Evolutionary conservation across 2,329 filamentous ascomycete species (phyloP).

Genomic region (Penicillium rolfsii): DNA sequence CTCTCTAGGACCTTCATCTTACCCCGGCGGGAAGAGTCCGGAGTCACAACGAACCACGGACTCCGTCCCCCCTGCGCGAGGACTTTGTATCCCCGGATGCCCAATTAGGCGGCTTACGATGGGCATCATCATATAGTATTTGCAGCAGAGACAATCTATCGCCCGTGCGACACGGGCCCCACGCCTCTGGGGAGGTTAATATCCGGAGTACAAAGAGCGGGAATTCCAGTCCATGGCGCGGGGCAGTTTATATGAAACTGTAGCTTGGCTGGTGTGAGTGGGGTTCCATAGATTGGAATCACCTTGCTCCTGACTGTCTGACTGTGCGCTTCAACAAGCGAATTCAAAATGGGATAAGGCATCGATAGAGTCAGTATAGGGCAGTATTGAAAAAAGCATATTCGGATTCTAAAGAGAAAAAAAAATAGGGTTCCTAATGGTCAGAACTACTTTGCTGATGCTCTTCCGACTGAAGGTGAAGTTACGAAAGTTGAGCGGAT

Average conservation of each 20-base stretch:
- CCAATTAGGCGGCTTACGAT: not conserved
- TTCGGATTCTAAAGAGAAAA: no score
- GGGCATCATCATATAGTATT: conserved; percentile 4
- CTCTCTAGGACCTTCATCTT: not conserved
- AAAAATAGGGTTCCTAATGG: no score
- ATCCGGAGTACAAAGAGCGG: not conserved
- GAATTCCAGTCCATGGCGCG: not conserved
- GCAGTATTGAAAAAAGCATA: no score
- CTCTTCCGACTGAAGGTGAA: no score
- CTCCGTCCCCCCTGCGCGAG: not conserved
- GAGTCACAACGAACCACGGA: not conserved
- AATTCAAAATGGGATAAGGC: no score
- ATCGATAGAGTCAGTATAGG: no score
- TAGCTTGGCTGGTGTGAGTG: conserved; percentile 1
- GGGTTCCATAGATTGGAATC: no score
- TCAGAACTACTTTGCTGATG: no score
- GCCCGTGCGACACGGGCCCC: not conserved
- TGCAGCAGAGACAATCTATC: not conserved
- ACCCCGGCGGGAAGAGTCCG: not conserved
- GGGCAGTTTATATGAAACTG: conserved; percentile 4
- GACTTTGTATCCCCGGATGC: not conserved
- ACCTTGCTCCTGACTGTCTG: no score
- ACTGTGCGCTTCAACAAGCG: no score
- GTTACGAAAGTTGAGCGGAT: no score
- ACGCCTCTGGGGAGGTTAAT: not conserved